Base-by-base conservation (phyloP, 2,329 filamentous ascomycete species). In the Arachnomyces sp. region DNA sequence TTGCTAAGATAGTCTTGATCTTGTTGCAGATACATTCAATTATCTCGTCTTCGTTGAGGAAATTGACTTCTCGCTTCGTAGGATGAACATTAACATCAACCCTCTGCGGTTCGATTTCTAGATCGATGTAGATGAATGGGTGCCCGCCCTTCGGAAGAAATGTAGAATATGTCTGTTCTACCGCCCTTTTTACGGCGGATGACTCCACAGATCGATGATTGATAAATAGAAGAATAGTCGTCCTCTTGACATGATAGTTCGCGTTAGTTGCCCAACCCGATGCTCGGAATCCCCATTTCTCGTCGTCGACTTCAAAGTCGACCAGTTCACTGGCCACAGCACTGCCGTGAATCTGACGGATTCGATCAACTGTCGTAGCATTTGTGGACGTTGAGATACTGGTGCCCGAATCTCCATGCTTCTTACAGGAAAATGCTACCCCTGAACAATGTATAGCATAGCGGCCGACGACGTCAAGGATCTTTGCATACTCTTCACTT, bases 61-160 rank as follows among this genome's bases (percentile, higher is more conserved):
- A 96, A 55, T 96, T 92, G 14, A 98, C 92, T 58, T 98, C 90
- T 37, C 87, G 76, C 62, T 98, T 98, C 0, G 92, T 98, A 0
- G 92, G 92, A 61, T 98, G 92, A 1, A 98, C 84, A 52, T 98
- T 98, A 56, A 98, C 93, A 60, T 98, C 92, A 3, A 98, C 87
- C 39, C 90, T 75, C 17, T 84, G 79, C 1, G 92, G 90, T 52
- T 96, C 89, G 42, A 98, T 94, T 44, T 95, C 85, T 2, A 98
- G 73, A 56, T 83, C 92, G 17, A 98, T 72, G 56, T 98, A 98
- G 42, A 90, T 72, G 59, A 96, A 98, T 0, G 92, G 92, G 56
- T 95, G 92, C 2, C 88, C 87, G 28, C 86, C 87, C 63, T 96
- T 98, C 0, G 92, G 92, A 3, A 98, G 68, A 48, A 95, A 96